Evolutionary conservation across 1,284 basidiomycete genomes (phyloP).

Genomic region (Ustilago loliicola): DNA sequence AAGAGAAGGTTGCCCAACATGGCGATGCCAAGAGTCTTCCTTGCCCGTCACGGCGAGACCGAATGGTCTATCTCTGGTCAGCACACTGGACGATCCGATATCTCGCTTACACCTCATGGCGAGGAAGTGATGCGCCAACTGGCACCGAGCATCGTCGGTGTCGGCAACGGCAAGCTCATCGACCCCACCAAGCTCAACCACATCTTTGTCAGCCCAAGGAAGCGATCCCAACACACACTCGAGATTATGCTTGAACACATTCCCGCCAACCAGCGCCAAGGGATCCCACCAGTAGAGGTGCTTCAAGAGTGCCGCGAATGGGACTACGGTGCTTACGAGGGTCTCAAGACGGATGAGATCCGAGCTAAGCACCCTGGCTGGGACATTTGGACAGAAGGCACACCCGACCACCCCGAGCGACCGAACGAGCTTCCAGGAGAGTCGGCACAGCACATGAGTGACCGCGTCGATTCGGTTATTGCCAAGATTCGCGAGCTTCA

Average conservation of each 20-base stretch:
- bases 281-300: constrained; percentile 51
- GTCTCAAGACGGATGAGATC: constrained; percentile 65
- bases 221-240: constrained; percentile 59
- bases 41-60: constrained; percentile 68
- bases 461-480: constrained; percentile 63
- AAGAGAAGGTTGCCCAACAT: constrained; percentile 20
- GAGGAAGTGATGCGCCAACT: constrained; percentile 61
- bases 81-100: constrained; percentile 68
- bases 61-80: constrained; percentile 68
- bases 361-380: constrained; percentile 57
- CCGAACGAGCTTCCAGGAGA: constrained; percentile 63
- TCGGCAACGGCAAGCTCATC: constrained; percentile 57
- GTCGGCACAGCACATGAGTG: constrained; percentile 61
- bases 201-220: constrained; percentile 62
- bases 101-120: constrained; percentile 64
- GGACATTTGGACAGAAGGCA: constrained; percentile 68
- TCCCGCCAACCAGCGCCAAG: constrained; percentile 26
- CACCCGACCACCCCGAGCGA: constrained; percentile 58
- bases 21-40: constrained; percentile 66
- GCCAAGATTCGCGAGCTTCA: constrained; percentile 58
- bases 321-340: constrained; percentile 70
- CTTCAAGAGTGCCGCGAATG: constrained; percentile 66
- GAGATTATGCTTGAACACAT: constrained; percentile 61
- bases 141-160: constrained; percentile 60
- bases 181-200: constrained; percentile 59